These are phyloP conservation scores for Saccharomyces hybrid DNA, from an alignment of 1,139 yeast species.

Conservation along the genomic window DNA sequence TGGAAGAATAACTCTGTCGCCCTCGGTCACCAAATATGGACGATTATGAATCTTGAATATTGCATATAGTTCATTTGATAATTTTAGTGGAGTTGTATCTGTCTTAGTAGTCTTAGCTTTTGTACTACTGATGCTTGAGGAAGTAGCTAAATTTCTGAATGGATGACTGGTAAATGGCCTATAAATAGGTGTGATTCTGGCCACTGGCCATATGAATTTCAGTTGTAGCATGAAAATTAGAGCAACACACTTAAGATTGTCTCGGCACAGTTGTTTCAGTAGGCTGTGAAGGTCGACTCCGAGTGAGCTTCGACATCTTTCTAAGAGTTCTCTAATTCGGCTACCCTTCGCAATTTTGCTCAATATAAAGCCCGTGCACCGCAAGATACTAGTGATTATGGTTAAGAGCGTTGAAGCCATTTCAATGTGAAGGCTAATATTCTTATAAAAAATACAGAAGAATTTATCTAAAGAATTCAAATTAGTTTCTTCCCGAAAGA, in stretches of 20 bases:
- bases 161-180: background rate
- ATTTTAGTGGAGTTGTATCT: slow-evolving; percentile 52
- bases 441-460: background rate
- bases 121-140: slow-evolving; percentile 1
- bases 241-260: background rate
- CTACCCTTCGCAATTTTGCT: background rate
- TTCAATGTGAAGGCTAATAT: background rate
- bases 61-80: slow-evolving; percentile 69
- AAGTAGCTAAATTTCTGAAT: background rate
- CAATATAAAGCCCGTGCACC: background rate
- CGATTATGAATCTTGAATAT: slow-evolving; percentile 73
- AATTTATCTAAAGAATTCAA: background rate
- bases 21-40: slow-evolving; percentile 83
- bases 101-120: slow-evolving; percentile 10
- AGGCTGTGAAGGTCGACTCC: background rate
- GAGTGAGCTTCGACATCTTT: background rate
- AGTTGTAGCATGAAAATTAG: background rate
- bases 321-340: background rate
- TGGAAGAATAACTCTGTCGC: slow-evolving; percentile 76
- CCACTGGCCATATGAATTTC: background rate
- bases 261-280: background rate
- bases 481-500: slow-evolving; percentile 3
- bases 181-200: background rate
- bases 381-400: background rate
- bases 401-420: background rate